Percentiles rank a stretch among this genome's conserved stretches.
These are phyloP conservation scores for Trametes cingulata DNA, from an alignment of 768 basidiomycete genomes.

Conservation along the genomic window DNA sequence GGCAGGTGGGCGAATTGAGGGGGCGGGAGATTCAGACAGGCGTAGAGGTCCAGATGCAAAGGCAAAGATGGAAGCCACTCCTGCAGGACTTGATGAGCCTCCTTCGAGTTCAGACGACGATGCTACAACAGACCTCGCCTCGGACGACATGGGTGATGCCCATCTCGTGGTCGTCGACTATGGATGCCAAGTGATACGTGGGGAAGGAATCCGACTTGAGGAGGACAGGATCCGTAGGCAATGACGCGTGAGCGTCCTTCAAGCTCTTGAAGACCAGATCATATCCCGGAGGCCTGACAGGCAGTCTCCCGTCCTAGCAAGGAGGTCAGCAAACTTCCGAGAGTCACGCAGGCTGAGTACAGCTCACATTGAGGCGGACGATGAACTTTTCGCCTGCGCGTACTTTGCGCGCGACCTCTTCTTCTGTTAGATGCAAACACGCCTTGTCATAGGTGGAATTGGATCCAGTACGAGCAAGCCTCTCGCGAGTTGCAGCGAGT, in stretches of 20 bases:
- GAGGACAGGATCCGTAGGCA: slow-evolving; percentile 87
- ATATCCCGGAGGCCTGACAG: slow-evolving; percentile 46
- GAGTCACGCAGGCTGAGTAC: neutral
- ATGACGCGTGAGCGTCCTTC: slow-evolving; percentile 72
- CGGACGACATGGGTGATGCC: slow-evolving; percentile 93
- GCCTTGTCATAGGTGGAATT: slow-evolving; percentile 84
- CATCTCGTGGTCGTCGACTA: slow-evolving; percentile 97
- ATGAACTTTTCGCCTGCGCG: slow-evolving; percentile 76
- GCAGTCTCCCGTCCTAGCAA: slow-evolving; percentile 58
- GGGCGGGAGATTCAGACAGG: slow-evolving; percentile 64
- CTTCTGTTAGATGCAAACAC: slow-evolving; percentile 83
- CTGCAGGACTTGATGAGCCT: slow-evolving; percentile 38
- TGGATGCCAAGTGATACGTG: slow-evolving; percentile 94
- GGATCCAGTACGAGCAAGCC: slow-evolving; percentile 70
- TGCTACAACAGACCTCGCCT: slow-evolving; percentile 66
- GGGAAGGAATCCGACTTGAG: slow-evolving; percentile 93
- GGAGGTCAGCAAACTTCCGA: neutral
- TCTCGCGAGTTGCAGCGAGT: slow-evolving; percentile 66
- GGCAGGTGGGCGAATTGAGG: slow-evolving; percentile 93
- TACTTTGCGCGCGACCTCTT: slow-evolving; percentile 76
- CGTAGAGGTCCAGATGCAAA: slow-evolving; percentile 87
- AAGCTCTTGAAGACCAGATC: slow-evolving; percentile 80
- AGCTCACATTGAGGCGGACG: slow-evolving; percentile 82
- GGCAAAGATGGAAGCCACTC: slow-evolving; percentile 97
- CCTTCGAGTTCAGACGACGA: neutral